phyloP scores from a whole-genome alignment of 2,329 filamentous ascomycete genomes.

The Triangularia verruculosa region DNA sequence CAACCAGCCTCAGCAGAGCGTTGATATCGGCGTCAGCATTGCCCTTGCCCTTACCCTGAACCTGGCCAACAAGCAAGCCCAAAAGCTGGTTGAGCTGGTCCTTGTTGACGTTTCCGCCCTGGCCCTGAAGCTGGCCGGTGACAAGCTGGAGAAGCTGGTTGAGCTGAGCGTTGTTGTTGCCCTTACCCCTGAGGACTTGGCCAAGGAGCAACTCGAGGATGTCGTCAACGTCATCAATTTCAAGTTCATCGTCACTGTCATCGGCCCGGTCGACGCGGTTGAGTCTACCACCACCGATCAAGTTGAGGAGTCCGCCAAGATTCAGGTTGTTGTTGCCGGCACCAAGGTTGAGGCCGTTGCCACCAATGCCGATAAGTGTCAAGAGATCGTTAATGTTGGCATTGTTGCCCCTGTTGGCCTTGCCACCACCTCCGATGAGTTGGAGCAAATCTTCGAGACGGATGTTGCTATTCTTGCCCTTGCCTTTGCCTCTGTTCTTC shows the following conservation, averaged over 20 bases:
- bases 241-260: background rate
- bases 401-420: background rate
- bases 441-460: conserved; percentile 2
- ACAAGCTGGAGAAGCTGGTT: conserved; percentile 1
- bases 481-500: background rate
- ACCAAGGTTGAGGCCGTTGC: background rate
- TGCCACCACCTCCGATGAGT: conserved; percentile 1
- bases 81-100: background rate
- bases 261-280: background rate
- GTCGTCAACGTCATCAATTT: conserved; percentile 1
- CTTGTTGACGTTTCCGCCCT: background rate
- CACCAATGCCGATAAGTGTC: background rate
- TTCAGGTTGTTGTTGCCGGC: background rate
- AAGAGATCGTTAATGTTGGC: background rate
- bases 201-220: background rate
- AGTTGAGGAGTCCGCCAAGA: background rate
- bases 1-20: background rate
- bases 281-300: conserved; percentile 3
- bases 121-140: conserved; percentile 12
- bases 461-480: background rate
- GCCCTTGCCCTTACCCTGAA: conserved; percentile 12
- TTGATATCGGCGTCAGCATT: background rate
- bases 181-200: conserved; percentile 6
- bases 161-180: background rate
- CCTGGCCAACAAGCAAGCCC: background rate